Percentiles rank a stretch among this genome's conserved stretches.
phyloP scores from a whole-genome alignment of 2,329 filamentous ascomycete species.

The Aspergillus pseudoglaucus region DNA sequence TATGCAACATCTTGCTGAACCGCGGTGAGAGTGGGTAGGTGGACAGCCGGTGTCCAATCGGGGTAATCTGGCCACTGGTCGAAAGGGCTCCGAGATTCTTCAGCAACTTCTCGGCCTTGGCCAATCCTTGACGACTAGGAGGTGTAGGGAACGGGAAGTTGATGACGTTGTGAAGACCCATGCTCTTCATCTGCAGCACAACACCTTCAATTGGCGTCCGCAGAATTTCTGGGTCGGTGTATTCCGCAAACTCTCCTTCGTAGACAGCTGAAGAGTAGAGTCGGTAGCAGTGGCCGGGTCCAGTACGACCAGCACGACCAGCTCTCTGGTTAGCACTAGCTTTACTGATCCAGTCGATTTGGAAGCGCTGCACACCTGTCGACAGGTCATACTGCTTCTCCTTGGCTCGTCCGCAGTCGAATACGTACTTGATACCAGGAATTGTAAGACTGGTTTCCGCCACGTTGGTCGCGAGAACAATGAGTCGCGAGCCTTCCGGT shows the following conservation, averaged over 20 bases:
- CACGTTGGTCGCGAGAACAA: conserved; percentile 91
- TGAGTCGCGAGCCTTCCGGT: conserved; percentile 73
- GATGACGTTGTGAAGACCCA: conserved; percentile 82
- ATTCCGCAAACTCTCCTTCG: conserved; percentile 76
- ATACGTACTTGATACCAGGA: conserved; percentile 89
- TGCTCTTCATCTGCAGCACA: conserved; percentile 87
- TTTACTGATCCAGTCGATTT: conserved; percentile 95
- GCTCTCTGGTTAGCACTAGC: conserved; percentile 87
- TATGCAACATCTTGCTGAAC: conserved; percentile 84
- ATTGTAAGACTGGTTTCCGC: conserved; percentile 97
- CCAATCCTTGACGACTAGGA: conserved; percentile 67
- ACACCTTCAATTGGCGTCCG: conserved; percentile 89
- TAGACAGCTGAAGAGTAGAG: conserved; percentile 93
- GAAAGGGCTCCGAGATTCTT: conserved; percentile 78
- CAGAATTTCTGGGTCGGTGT: conserved; percentile 80
- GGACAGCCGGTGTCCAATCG: conserved; percentile 72
- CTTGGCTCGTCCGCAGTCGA: conserved; percentile 88
- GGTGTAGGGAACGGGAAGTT: conserved; percentile 96
- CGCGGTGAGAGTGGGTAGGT: conserved; percentile 85
- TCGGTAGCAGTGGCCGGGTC: conserved; percentile 90
- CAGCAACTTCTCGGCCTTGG: conserved; percentile 78
- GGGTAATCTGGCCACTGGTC: conserved; percentile 65
- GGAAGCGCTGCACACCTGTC: conserved; percentile 91
- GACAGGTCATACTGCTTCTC: conserved; percentile 81
- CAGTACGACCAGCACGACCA: conserved; percentile 90